Evolutionary conservation across 495 filamentous ascomycete species (phyloP), one percentile per base, ranked within the genome.

Genomic region (Collariella sp.): DNA sequence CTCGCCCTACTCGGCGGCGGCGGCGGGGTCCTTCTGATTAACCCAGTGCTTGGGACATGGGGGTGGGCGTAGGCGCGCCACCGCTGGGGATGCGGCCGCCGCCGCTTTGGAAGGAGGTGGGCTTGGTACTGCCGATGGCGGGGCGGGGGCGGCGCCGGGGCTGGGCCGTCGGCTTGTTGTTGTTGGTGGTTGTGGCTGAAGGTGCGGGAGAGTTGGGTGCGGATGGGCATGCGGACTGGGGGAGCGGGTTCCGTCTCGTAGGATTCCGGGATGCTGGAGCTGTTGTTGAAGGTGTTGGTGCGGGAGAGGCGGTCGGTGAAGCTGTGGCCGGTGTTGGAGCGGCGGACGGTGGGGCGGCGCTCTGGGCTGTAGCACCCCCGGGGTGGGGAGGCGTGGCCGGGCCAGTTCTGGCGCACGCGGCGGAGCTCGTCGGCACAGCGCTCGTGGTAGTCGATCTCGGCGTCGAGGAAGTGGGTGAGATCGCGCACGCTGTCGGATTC

Each of bases 361-460:
- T 56, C 68, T 54, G 55, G 52, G 57, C 66, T 49, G 61, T 60
- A 57, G 26, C 50, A 48, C 34, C 26, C 26, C 9, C 5, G 5
- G 9, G 26, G 9, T 46, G 18, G 33, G 34, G 22, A 0, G 61
- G 19, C 16, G 57, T 50, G 19, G 55, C 60, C 19, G 61, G n/a
- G 59, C 76, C 76, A 80, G 56, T 74, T 72, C 57, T 75, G 67
- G 46, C 74, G 75, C 54, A 73, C 66, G 7, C 76, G 71, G 0
- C 76, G 64, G 46, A 81, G 75, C 59, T 81, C 78, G 18, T 97
- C 91, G 18, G 87, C 81, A 64, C 89, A 95, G 23, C 85, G 81
- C 62, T 97, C 91, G 62, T 96, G 85, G 67, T 95, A 97, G 48
- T 84, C 83, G 52, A 97, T 74, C 69, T 98, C 90, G 26, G 89